Evolutionary conservation across 1,284 basidiomycete species (phyloP).

Genomic region (Sparassis latifolia): DNA sequence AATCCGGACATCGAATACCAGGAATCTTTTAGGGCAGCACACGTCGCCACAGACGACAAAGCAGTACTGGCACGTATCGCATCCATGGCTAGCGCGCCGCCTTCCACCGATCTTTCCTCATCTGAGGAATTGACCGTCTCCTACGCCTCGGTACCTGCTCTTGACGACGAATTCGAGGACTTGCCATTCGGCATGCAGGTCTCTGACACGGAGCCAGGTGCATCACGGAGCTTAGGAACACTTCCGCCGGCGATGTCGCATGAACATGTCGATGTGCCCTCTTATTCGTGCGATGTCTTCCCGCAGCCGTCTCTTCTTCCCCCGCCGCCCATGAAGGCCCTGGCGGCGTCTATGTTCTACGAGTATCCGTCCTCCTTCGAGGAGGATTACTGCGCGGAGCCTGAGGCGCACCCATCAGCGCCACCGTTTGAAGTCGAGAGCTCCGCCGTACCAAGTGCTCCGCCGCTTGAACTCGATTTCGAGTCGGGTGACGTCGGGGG

Average conservation of each 20-base stretch:
- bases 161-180: conserved; percentile 21
- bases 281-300: conserved; percentile 19
- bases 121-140: conserved; percentile 4
- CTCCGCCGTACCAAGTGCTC: conserved; percentile 14
- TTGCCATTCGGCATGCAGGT: conserved; percentile 7
- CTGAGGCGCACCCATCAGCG: conserved; percentile 15
- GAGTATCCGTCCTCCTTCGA: conserved; percentile 26
- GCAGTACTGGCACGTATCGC: conserved; percentile 50
- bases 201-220: conserved; percentile 7
- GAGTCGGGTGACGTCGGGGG: not conserved
- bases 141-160: conserved; percentile 21
- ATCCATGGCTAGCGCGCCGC: conserved; percentile 50
- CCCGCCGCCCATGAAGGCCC: conserved; percentile 21
- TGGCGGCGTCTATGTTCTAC: conserved; percentile 23
- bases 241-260: conserved; percentile 6
- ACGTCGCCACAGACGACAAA: conserved; percentile 75
- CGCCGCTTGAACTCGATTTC: conserved; percentile 14
- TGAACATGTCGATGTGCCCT: conserved; percentile 11
- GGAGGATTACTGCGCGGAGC: conserved; percentile 20
- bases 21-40: conserved; percentile 33
- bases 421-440: conserved; percentile 20
- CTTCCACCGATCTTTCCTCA: conserved; percentile 5
- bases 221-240: conserved; percentile 1
- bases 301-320: conserved; percentile 18
- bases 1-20: not conserved